Conservation (phyloP, 1,284 basidiomycete genomes). For the Ustilago curta region DNA sequence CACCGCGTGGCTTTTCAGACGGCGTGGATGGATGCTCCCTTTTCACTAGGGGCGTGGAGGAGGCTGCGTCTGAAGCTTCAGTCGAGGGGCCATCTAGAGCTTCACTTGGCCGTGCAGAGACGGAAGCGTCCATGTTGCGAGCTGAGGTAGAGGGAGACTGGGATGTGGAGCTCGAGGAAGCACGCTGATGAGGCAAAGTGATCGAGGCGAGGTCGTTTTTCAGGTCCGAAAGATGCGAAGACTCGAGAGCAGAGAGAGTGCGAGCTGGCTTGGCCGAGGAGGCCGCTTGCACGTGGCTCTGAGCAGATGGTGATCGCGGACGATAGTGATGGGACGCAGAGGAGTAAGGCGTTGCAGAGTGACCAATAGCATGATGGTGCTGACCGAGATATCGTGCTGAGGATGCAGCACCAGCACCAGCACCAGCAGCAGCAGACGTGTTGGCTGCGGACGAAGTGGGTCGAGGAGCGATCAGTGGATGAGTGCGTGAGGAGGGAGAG, state of each 20-base stretch:
- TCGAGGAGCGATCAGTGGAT: constrained; percentile 15
- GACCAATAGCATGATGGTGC: constrained; percentile 19
- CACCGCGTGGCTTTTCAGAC: constrained; percentile 47
- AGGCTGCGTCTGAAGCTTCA: constrained; percentile 2
- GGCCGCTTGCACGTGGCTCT: constrained; percentile 10
- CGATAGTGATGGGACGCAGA: constrained; percentile 18
- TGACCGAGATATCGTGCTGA: constrained; percentile 23
- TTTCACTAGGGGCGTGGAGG: constrained; percentile 11
- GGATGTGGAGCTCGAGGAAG: constrained; percentile 15
- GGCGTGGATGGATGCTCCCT: constrained; percentile 24
- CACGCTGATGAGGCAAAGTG: constrained; percentile 27
- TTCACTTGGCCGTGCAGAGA: background rate
- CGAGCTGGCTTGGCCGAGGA: constrained; percentile 15
- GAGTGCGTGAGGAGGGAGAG: constrained; percentile 20
- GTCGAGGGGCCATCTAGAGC: constrained; percentile 8
- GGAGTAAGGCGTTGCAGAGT: constrained; percentile 14
- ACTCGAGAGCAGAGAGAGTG: constrained; percentile 6
- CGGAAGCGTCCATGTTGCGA: constrained; percentile 7
- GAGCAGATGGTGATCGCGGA: constrained; percentile 15
- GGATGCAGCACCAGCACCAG: background rate
- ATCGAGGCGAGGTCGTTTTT: constrained; percentile 31
- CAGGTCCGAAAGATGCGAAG: constrained; percentile 22
- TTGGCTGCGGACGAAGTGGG: constrained; percentile 14
- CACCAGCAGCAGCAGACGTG: background rate
- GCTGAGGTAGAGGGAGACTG: constrained; percentile 9